phyloP scores from a whole-genome alignment of 2,329 filamentous ascomycete genomes.

The Colletotrichum sp. region DNA sequence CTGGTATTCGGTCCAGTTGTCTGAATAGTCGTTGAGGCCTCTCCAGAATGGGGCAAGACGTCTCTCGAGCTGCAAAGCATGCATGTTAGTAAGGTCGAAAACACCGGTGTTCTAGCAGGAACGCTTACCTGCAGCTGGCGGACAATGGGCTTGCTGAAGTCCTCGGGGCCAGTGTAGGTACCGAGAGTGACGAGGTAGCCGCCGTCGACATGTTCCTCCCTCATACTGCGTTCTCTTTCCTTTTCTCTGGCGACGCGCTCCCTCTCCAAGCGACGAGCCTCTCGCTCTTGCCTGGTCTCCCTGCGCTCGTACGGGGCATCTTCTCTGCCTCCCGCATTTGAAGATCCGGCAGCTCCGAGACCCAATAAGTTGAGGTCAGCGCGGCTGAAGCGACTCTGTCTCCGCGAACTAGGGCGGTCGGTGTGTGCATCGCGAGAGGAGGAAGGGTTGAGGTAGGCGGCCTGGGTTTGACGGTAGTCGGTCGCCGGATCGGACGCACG shows the following conservation, averaged over 20 bases:
- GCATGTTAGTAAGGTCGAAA: background rate
- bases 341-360: constrained; percentile 39
- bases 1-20: constrained; percentile 93
- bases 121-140: constrained; percentile 80
- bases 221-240: constrained; percentile 89
- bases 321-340: constrained; percentile 40
- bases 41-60: constrained; percentile 94
- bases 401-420: constrained; percentile 11
- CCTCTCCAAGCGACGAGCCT: constrained; percentile 83
- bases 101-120: constrained; percentile 30
- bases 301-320: constrained; percentile 65
- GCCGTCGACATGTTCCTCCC: constrained; percentile 91
- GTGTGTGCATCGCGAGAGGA: background rate
- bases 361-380: constrained; percentile 53
- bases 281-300: constrained; percentile 90
- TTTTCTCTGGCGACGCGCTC: constrained; percentile 78
- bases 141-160: constrained; percentile 89
- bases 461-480: constrained; percentile 13
- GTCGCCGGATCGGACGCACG: constrained; percentile 27
- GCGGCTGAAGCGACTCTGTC: constrained; percentile 36
- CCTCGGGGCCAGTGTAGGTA: constrained; percentile 89
- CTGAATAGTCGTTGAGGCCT: constrained; percentile 86
- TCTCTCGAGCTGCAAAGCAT: constrained; percentile 76
- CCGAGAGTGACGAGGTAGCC: constrained; percentile 94
- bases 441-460: constrained; percentile 7